Conservation (phyloP, 495 filamentous ascomycete genomes). For the Astrocystis sublimbata region DNA sequence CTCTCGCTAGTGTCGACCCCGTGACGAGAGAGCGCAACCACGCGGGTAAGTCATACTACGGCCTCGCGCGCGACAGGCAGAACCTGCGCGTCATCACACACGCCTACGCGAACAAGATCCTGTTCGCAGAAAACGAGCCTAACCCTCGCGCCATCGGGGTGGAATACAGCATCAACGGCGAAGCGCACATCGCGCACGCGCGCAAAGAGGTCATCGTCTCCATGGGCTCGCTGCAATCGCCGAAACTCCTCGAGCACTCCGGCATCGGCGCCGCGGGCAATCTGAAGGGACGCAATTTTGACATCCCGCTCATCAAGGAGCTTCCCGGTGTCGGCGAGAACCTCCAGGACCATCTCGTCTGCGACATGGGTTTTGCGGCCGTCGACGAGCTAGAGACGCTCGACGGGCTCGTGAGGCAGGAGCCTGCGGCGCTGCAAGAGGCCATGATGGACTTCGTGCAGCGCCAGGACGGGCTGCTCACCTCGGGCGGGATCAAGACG, state of each 20-base stretch:
- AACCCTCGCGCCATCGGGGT: constrained; percentile 32
- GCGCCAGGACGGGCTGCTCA: constrained; percentile 14
- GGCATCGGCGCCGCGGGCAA: constrained; percentile 53
- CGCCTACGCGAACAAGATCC: constrained; percentile 46
- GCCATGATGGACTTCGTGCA: constrained; percentile 14
- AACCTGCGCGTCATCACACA: constrained; percentile 50
- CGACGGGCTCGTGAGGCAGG: constrained; percentile 12
- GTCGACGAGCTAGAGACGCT: constrained; percentile 20
- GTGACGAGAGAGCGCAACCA: constrained; percentile 39
- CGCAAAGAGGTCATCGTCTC: constrained; percentile 57
- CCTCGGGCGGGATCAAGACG: constrained; percentile 7
- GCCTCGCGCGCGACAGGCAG: constrained; percentile 30
- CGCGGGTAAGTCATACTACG: constrained; percentile 41
- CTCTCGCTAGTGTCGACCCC: constrained; percentile 46
- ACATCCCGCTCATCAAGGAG: constrained; percentile 49
- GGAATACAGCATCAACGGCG: constrained; percentile 33
- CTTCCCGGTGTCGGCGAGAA: constrained; percentile 57
- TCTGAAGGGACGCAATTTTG: constrained; percentile 38
- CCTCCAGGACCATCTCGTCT: constrained; percentile 55
- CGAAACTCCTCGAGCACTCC: constrained; percentile 57
- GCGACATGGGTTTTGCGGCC: constrained; percentile 22
- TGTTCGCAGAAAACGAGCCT: constrained; percentile 25
- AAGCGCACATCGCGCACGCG: constrained; percentile 34
- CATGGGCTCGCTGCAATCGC: constrained; percentile 57
- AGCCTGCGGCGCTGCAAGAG: neutral